phyloP scores from a whole-genome alignment of 306 rosid genomes.

The Sphenostylis stenocarpa region DNA sequence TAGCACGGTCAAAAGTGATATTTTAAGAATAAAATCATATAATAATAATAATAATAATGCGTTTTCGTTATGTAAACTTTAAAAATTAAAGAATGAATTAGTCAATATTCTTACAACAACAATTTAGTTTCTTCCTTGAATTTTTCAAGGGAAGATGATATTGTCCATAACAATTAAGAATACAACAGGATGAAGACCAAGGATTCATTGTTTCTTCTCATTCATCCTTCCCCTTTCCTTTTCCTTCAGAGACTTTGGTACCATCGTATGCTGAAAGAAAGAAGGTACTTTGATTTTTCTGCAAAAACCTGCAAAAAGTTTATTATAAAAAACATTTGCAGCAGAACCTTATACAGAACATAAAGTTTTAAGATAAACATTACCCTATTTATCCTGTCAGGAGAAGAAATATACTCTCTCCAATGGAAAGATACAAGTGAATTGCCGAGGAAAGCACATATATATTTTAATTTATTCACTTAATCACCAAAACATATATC shows the following conservation, averaged over 20 bases:
- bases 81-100: conserved; percentile 52
- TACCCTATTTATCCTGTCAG: neutral
- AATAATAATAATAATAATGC: neutral
- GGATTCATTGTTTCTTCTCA: conserved; percentile 36
- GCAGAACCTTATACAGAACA: conserved; percentile 1
- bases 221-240: conserved; percentile 73
- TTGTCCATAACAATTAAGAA: conserved; percentile 26
- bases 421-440: neutral
- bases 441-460: neutral
- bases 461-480: neutral
- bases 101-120: conserved; percentile 57
- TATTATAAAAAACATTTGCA: conserved; percentile 15
- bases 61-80: neutral
- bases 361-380: neutral
- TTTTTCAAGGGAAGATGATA: conserved; percentile 29
- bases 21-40: too few relatives aligned
- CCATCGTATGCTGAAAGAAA: conserved; percentile 73
- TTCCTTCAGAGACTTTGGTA: conserved; percentile 58
- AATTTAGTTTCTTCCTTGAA: conserved; percentile 29
- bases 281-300: conserved; percentile 72
- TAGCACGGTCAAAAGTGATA: too few relatives aligned
- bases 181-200: conserved; percentile 33
- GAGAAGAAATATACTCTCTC: neutral
- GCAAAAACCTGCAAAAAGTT: conserved; percentile 69
- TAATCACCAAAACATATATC: neutral